Evolutionary conservation across 345 rosid species (phyloP).

Genomic region (Arabidopsis thaliana): DNA sequence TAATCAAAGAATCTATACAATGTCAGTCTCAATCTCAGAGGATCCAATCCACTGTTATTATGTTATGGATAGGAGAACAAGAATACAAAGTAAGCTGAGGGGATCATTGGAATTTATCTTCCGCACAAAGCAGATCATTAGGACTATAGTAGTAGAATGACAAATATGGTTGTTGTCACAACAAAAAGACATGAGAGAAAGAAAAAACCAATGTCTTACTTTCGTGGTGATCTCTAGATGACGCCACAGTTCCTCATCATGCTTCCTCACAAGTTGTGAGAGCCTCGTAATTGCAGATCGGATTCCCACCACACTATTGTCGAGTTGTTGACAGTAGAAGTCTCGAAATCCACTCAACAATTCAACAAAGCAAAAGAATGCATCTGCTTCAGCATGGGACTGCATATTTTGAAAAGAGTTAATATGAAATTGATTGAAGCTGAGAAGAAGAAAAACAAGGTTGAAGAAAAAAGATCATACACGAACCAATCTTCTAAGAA

Average conservation of each 20-base stretch:
- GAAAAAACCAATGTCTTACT: conserved; percentile 53
- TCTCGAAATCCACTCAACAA: conserved; percentile 95
- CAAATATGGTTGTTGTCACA: neutral
- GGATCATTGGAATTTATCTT: conserved; percentile 10
- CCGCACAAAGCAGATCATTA: neutral
- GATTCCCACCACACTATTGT: conserved; percentile 95
- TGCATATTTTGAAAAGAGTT: conserved; percentile 44
- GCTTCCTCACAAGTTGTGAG: conserved; percentile 83
- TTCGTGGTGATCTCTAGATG: conserved; percentile 96
- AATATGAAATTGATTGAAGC: neutral
- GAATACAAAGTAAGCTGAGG: conserved; percentile 1
- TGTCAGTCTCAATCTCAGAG: conserved; percentile 31
- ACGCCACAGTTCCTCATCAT: conserved; percentile 99
- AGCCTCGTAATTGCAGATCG: conserved; percentile 83
- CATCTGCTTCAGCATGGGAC: conserved; percentile 48
- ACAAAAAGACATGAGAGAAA: neutral
- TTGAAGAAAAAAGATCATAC: neutral
- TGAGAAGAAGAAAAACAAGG: conserved; percentile 16
- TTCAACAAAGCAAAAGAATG: conserved; percentile 84
- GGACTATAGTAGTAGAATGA: neutral
- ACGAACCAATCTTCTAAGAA: neutral
- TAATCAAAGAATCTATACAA: conserved; percentile 31
- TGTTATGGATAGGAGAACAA: neutral
- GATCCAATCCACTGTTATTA: neutral
- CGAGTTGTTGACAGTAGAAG: conserved; percentile 95